Evolutionary conservation across 73 alveolate genomes (phyloP).

Genomic region (Uronychia setigera): DNA sequence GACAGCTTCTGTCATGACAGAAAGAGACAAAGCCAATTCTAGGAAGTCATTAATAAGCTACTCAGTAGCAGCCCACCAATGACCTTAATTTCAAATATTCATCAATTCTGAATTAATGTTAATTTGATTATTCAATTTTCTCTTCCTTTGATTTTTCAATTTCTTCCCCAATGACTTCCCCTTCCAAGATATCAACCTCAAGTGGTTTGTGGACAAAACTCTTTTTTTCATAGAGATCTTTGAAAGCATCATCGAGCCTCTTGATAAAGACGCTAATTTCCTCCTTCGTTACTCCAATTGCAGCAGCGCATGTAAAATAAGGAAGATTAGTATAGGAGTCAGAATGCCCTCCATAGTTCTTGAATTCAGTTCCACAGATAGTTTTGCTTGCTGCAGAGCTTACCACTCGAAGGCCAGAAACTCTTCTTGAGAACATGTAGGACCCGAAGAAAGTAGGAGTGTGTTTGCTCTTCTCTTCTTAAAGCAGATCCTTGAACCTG

Average conservation of each 20-base stretch:
- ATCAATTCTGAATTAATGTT: too few species aligned
- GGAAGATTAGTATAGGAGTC: conserved; percentile 84
- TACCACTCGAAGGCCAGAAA: conserved; percentile 86
- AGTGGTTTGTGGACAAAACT: too few species aligned
- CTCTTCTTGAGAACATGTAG: conserved; percentile 86
- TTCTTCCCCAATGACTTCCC: too few species aligned
- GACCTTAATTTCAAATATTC: too few species aligned
- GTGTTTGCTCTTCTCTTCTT: too few species aligned
- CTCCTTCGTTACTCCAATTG: conserved; percentile 87
- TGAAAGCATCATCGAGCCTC: conserved; percentile 52
- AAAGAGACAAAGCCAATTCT: too few species aligned
- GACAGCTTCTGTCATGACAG: too few species aligned
- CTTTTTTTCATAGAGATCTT: background rate
- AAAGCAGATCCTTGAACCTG: conserved; percentile 64
- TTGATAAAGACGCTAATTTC: conserved; percentile 82
- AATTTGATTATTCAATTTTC: too few species aligned
- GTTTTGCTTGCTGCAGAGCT: conserved; percentile 46
- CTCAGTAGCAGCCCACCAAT: too few species aligned
- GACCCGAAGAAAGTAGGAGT: conserved; percentile 78
- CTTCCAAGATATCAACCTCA: too few species aligned
- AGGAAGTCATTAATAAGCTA: too few species aligned
- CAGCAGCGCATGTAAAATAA: conserved; percentile 95
- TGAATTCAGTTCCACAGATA: conserved; percentile 81
- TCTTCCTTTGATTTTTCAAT: conserved; percentile 1
- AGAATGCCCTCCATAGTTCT: conserved; percentile 91